Evolutionary conservation across 176 grass and related monocot species (phyloP), one percentile per base, ranked within the genome.

Genomic region (Neostapfia colusana): DNA sequence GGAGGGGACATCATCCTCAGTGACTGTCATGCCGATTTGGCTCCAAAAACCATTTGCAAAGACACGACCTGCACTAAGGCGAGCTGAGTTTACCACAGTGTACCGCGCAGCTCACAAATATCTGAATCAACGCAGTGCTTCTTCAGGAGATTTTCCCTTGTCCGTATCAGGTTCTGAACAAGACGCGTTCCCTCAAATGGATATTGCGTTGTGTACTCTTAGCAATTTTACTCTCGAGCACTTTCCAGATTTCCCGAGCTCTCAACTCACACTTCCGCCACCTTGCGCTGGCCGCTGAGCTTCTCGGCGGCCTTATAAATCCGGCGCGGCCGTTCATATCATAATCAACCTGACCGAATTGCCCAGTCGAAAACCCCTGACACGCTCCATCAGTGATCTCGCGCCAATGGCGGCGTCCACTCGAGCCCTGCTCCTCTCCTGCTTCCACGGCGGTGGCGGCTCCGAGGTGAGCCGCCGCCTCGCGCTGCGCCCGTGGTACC

Each of bases 401-500:
- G 14, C 27, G 18, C 25, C 49, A 62, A 88, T 83, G 86, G 54
- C 37, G 43, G 61, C 43, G 41, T 61, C 10, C 44, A 78, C 61
- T 41, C 80, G 84, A 17, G 64, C 66, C 1, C 54, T 89, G 17
- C 48, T 90, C 20, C 36, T 85, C 14, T 74, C 83, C 50, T 97
- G 90, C 83, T 53, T 90, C 78, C 80, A 64, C 31, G 72, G 65
- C 53, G 79, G 81, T 60, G 84, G 81, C 69, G 77, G 60, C 48
- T 79, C 68, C 21, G 90, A 85, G 54, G 26, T 66, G 13, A 84
- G 61, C 79, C 64, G 31, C 67, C 79, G 42, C 40, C 81, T 97
- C 39, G 84, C 69, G 24, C 88, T 91, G 59, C 79, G 87, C 12
- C 88, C 93, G 61, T 83, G 85, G 67, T 97, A 97, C 79, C 69